These are phyloP conservation scores for Auricularia sp. DNA, from an alignment of 768 basidiomycete species.

Conservation along the genomic window DNA sequence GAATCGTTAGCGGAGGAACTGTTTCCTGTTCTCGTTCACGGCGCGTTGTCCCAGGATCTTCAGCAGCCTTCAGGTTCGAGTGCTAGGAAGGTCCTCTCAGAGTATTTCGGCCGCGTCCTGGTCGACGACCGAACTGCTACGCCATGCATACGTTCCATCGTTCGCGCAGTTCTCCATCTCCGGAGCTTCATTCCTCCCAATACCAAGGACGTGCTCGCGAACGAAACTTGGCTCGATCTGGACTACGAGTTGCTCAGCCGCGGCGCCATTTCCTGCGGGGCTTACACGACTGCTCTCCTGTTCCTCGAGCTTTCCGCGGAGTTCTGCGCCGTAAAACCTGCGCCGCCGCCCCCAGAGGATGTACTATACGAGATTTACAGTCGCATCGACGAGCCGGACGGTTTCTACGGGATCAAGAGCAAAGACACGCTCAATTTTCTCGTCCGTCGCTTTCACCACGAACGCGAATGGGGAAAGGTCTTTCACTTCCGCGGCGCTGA, in stretches of 20 bases:
- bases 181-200: too few relatives aligned
- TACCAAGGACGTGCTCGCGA: too few relatives aligned
- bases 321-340: slow-evolving; percentile 32
- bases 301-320: slow-evolving; percentile 70
- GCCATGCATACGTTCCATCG: too few relatives aligned
- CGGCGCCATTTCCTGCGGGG: slow-evolving; percentile 66
- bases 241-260: slow-evolving; percentile 63
- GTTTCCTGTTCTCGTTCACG: too few relatives aligned
- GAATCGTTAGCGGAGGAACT: too few relatives aligned
- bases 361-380: slow-evolving; percentile 87
- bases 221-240: slow-evolving; percentile 75
- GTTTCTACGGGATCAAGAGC: slow-evolving; percentile 89
- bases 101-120: too few relatives aligned
- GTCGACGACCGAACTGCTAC: too few relatives aligned
- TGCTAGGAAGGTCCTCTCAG: too few relatives aligned
- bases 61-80: too few relatives aligned
- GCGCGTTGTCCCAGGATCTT: too few relatives aligned
- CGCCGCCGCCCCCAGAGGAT: slow-evolving; percentile 38
- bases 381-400: slow-evolving; percentile 94
- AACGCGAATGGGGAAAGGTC: slow-evolving; percentile 85
- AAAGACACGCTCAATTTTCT: slow-evolving; percentile 68
- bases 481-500: slow-evolving; percentile 84
- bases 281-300: slow-evolving; percentile 82
- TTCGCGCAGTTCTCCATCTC: too few relatives aligned
- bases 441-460: slow-evolving; percentile 81